Percentiles rank a stretch among this genome's conserved stretches.
Conservation (phyloP, 129 eudicot genomes). For the Flaveria ramosissima region DNA sequence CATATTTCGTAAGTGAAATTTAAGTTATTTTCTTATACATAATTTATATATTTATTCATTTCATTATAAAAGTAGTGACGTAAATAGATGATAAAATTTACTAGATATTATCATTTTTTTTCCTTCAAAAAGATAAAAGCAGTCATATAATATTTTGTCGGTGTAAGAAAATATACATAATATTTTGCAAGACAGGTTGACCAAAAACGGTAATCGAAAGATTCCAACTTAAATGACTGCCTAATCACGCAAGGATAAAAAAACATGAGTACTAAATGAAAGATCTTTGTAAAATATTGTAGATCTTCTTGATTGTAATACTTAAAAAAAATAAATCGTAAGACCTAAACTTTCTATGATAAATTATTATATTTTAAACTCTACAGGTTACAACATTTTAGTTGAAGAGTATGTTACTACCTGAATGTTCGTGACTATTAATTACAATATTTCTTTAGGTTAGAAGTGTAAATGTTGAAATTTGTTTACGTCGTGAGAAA, state of each 20-base stretch:
- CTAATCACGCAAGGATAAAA: not conserved
- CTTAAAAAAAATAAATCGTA: not conserved
- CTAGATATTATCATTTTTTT: not conserved
- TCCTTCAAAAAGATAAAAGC: not conserved
- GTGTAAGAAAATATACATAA: not conserved
- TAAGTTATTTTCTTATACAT: not conserved
- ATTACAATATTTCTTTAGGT: no score
- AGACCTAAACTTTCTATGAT: no score
- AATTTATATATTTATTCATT: not conserved
- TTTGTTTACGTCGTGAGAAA: no score
- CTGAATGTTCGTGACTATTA: no score
- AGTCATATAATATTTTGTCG: not conserved
- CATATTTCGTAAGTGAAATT: not conserved
- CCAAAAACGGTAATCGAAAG: conserved; percentile 2
- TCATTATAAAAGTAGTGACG: not conserved
- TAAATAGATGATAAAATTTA: not conserved
- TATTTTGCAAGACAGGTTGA: not conserved
- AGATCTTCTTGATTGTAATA: not conserved
- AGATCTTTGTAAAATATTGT: not conserved
- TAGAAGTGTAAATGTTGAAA: no score
- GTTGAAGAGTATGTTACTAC: no score
- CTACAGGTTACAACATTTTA: no score
- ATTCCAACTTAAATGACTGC: not conserved
- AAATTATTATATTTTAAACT: no score
- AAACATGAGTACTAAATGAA: not conserved